These are phyloP conservation scores for Hypoxylon sp. DNA, from an alignment of 2,329 filamentous ascomycete genomes.

Conservation along the genomic window DNA sequence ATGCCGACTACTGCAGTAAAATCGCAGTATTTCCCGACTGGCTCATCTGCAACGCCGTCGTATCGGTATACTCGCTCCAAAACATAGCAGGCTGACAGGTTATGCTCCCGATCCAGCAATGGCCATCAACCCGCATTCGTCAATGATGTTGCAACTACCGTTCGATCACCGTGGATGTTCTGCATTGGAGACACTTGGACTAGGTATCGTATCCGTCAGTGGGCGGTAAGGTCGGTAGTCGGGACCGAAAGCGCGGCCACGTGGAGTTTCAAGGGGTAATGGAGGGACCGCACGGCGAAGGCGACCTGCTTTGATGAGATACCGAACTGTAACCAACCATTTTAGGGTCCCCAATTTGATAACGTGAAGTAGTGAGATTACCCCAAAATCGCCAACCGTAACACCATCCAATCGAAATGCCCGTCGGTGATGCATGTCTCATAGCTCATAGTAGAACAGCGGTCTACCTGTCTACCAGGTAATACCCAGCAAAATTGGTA, in stretches of 20 bases:
- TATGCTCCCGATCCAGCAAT: slow-evolving; percentile 3
- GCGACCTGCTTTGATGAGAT: neutral
- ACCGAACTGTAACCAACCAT: neutral
- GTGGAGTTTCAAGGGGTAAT: slow-evolving; percentile 26
- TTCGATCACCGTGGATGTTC: slow-evolving; percentile 18
- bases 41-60: neutral
- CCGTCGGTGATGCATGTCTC: no score
- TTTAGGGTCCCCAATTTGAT: no score
- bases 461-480: neutral
- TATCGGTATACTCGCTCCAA: neutral
- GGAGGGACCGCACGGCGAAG: neutral
- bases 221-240: slow-evolving; percentile 18
- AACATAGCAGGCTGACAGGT: neutral
- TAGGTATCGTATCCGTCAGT: neutral
- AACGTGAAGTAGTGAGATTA: no score
- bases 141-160: slow-evolving; percentile 13
- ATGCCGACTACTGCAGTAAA: neutral
- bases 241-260: slow-evolving; percentile 24
- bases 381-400: no score
- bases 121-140: slow-evolving; percentile 2
- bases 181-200: slow-evolving; percentile 5
- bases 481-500: neutral
- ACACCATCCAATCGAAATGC: no score
- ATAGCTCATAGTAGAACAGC: neutral
- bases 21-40: neutral